Evolutionary conservation across 495 filamentous ascomycete genomes (phyloP).

Genomic region (Entonaema liquescens): DNA sequence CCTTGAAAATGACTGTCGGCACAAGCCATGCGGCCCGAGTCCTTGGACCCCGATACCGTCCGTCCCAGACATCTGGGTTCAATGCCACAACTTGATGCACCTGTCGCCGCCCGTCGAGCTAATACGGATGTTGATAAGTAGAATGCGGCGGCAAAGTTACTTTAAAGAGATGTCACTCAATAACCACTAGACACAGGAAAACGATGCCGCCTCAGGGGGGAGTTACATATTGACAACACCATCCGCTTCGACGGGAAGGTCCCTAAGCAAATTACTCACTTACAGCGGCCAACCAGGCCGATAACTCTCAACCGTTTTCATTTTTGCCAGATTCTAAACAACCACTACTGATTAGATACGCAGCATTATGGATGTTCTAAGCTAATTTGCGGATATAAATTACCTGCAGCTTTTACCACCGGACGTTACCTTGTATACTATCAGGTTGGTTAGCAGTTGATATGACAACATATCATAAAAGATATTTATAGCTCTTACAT

Average conservation of each 20-base stretch:
- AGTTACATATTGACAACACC: not conserved
- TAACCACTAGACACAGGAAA: not conserved
- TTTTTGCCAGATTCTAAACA: not conserved
- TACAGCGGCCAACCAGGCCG: not conserved
- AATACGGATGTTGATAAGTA: slow-evolving; percentile 15
- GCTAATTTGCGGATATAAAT: not conserved
- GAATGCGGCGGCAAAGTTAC: slow-evolving; percentile 16
- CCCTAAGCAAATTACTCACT: not conserved
- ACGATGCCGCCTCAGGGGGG: not conserved
- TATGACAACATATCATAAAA: not conserved
- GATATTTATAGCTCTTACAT: not conserved
- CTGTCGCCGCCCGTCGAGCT: slow-evolving; percentile 22
- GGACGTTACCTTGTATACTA: not conserved
- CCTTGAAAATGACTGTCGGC: slow-evolving; percentile 30
- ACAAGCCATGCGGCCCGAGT: slow-evolving; percentile 39
- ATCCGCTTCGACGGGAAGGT: slow-evolving; percentile 1
- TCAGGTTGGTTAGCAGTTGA: not conserved
- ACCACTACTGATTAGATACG: not conserved
- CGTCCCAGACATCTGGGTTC: slow-evolving; percentile 35
- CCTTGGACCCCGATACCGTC: slow-evolving; percentile 30
- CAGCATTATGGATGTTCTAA: not conserved
- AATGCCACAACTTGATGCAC: slow-evolving; percentile 27
- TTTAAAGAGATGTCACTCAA: not conserved
- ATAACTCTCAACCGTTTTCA: not conserved
- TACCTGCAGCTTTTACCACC: not conserved